Evolutionary conservation across 345 rosid species (phyloP), one percentile per base, ranked within the genome.

Genomic region (Rhizophora apiculata): DNA sequence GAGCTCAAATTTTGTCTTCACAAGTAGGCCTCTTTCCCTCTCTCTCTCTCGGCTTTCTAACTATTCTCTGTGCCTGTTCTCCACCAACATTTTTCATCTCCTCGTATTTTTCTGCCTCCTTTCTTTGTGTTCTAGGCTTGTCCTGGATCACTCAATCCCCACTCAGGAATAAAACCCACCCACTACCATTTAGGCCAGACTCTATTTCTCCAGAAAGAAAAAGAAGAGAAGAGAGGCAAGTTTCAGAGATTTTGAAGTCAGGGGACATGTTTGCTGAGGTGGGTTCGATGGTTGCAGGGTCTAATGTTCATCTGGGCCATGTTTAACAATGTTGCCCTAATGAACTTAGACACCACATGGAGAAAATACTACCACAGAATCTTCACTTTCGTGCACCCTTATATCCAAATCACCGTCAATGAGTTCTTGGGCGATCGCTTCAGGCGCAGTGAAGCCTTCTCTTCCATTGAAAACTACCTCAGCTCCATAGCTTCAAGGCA

Each of bases 381-480:
- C 72, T 34, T 77, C 26, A 64, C 56, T 27, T 62, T 73, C 43
- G 46, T 83, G 67, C 75, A 83, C 13, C 93, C 87, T 52, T 86
- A 82, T 58, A 62, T 88, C 66, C 81, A 82, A 49, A 82, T 88
- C 63, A 85, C 67, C 31, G 79, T 88, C 85, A n/a, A 70, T 39
- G 81, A 88, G 49, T 85, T 71, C 74, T 56, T 80, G 8, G 84
- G 84, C 0, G 85, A 82, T 58, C 77, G 83, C 22, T 66, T 70
- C 67, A 85, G 62, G 81, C 72, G 84, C 32, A 80, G 83, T 43
- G 87, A 85, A 19, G 84, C 81, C 27, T 88, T 72, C 65, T 61
- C 83, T 0, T 79, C 84, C 0, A 83, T 88, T 30, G 83, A 86
- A 70, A 86, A 74, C 65, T 88, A 83, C 79, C 84, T 88, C 39